Evolutionary conservation across 306 rosid genomes (phyloP), one percentile per base, ranked within the genome.

Genomic region (Aeschynomene evenia): DNA sequence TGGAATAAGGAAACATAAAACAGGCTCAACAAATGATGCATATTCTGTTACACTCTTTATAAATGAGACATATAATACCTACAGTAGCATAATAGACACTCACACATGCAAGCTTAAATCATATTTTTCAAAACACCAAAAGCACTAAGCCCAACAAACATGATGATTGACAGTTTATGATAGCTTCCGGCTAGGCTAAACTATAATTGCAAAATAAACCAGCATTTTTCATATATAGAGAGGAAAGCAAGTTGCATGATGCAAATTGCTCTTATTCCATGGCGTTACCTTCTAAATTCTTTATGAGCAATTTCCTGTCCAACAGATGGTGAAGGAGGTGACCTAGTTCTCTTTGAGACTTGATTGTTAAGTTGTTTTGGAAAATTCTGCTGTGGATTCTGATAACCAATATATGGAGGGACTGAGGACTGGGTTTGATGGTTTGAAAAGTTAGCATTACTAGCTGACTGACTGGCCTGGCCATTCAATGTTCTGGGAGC

Each of bases 301-400:
- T 56, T 77, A 45, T 45, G 70, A 74, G 78, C 67, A 63, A 63
- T 40, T 62, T 69, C 73, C 29, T 6, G 80, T 26, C 63, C 59
- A 61, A 36, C 68, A 56, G 55, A 16, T n/a, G 68, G 77, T 70
- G 73, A 39, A 75, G 84, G 72, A 45, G 91, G 85, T 62, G 86
- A 85, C 81, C 85, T 81, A 45, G 69, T 75, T 79, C 87, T 80
- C 80, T 87, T 81, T 66, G 74, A 74, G 59, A 69, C 86, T 71
- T 82, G 88, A 53, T 55, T 75, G 46, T 69, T 78, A 70, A 33
- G 45, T 73, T 54, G 77, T 15, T 76, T 65, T 1, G 67, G 39
- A 68, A 75, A 55, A 76, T 68, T 80, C 75, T 78, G 64, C 19
- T 48, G 79, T 37, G 75, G 75, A 66, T 70, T 84, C 73, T 66